Base-by-base conservation (phyloP, 176 grass and related monocot genomes). In the Areca catechu region DNA sequence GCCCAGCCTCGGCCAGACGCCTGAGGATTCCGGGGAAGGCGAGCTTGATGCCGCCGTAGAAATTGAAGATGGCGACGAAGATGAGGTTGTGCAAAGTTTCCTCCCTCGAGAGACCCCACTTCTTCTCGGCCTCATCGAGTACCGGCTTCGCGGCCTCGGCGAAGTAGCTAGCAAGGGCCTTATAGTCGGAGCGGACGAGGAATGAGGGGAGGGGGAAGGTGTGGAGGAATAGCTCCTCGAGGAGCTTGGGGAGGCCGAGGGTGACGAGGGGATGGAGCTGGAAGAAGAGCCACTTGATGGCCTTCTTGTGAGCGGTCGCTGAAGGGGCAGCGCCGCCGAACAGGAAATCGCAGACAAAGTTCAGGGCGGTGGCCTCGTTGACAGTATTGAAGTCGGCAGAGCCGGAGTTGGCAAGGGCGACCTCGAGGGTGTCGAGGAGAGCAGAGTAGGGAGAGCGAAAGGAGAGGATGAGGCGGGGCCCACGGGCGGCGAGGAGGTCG, bases 31-130 rank as follows among this genome's bases (percentile, higher is more conserved):
- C 37, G 1, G 85, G 85, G n/a, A 95, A 56, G 70, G 89, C 77
- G 70, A 89, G 67, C 80, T 90, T 95, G 77, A 77, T 70, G 3
- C 79, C 90, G 21, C 90, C 86, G 62, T 65, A 95, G 5, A 80
- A 82, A 69, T 90, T 90, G 66, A 95, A 95, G 27, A 85, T 55
- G n/a, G 77, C 66, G 25, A 53, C 23, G 61, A 95, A 95, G 15
- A 95, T 15, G 19, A 95, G 56, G 76, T 90, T 89, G 73, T 95
- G 83, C 20, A 86, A 66, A 16, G 84, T 82, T 68, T 86, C 83
- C 19, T 90, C 70, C 19, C 80, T 82, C 5, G 79, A 18, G 53
- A 95, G 10, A 9, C 70, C 76, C 0, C 70, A 66, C 0, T 49
- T 7, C 51, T 69, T 48, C 69, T 84, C 77, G 27, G 91, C 83